phyloP scores from a whole-genome alignment of 1,284 basidiomycete genomes.

The Abortiporus biennis region DNA sequence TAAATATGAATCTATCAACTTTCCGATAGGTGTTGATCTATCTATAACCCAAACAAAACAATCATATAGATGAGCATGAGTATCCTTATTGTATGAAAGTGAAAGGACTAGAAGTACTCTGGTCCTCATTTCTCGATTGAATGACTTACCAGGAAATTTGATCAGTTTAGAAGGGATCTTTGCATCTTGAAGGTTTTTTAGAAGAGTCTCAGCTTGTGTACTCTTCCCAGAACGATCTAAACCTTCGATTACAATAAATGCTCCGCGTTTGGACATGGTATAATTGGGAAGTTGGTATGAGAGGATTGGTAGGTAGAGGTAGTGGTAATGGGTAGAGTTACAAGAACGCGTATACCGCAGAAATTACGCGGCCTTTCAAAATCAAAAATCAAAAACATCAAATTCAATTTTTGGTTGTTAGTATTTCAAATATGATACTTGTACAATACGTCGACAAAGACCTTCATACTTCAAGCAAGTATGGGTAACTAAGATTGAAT shows the following conservation, averaged over 20 bases:
- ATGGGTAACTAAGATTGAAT: too few species aligned
- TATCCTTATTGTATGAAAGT: not conserved
- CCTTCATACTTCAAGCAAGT: too few species aligned
- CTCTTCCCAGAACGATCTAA: slow-evolving; percentile 92
- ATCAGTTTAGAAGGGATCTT: slow-evolving; percentile 45
- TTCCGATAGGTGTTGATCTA: slow-evolving; percentile 86
- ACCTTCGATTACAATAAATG: slow-evolving; percentile 90
- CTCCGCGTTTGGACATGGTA: slow-evolving; percentile 46
- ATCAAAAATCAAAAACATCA: too few species aligned
- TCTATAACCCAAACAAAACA: slow-evolving; percentile 43
- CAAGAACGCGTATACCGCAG: too few species aligned
- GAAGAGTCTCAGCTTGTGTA: slow-evolving; percentile 71
- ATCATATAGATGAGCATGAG: not conserved
- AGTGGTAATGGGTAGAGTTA: not conserved
- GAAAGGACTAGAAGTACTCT: not conserved
- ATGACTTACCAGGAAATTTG: slow-evolving; percentile 80
- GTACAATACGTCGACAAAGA: too few species aligned
- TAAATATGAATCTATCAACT: slow-evolving; percentile 93
- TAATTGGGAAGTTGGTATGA: not conserved
- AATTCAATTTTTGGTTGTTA: too few species aligned
- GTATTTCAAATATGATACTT: too few species aligned
- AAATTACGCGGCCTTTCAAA: too few species aligned
- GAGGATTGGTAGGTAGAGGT: not conserved
- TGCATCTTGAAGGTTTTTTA: slow-evolving; percentile 38
- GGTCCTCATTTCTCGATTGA: not conserved